Percentiles rank a stretch among this genome's conserved stretches.
Evolutionary conservation across 2,329 filamentous ascomycete species (phyloP).

Genomic region (Tricladium varicosporioides): DNA sequence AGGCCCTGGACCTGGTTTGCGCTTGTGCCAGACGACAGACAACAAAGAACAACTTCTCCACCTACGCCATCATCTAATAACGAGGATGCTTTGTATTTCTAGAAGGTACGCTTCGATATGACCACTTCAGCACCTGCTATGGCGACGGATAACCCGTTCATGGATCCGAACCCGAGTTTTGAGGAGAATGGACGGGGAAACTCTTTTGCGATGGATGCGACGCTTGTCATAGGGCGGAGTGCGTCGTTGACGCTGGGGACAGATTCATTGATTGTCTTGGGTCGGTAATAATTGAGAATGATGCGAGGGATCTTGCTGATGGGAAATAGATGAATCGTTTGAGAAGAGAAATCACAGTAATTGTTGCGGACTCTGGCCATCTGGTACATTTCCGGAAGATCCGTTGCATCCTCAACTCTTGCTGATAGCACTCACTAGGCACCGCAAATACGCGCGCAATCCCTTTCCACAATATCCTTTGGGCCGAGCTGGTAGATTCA

Average conservation of each 20-base stretch:
- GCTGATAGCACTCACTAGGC: slow-evolving; percentile 23
- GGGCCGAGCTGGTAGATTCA: slow-evolving; percentile 64
- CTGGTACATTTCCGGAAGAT: slow-evolving; percentile 37
- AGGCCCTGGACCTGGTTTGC: neutral
- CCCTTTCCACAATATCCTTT: slow-evolving; percentile 80
- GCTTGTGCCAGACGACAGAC: neutral
- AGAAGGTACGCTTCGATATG: slow-evolving; percentile 14
- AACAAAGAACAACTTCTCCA: neutral
- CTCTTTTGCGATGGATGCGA: slow-evolving; percentile 40
- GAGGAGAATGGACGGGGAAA: slow-evolving; percentile 34
- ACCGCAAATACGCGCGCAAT: slow-evolving; percentile 49
- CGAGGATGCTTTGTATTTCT: slow-evolving; percentile 21
- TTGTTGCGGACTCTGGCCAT: slow-evolving; percentile 55
- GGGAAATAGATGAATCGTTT: slow-evolving; percentile 49
- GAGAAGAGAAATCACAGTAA: slow-evolving; percentile 45
- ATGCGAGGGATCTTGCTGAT: neutral
- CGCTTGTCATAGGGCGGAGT: slow-evolving; percentile 53
- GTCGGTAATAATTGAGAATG: slow-evolving; percentile 36
- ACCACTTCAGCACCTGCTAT: slow-evolving; percentile 21
- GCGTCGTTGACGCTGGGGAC: slow-evolving; percentile 59
- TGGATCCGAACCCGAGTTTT: slow-evolving; percentile 33
- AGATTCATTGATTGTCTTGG: slow-evolving; percentile 58
- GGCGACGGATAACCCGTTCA: slow-evolving; percentile 36
- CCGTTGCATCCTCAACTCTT: slow-evolving; percentile 3
- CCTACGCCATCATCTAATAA: neutral